Evolutionary conservation across 495 filamentous ascomycete genomes (phyloP).

Genomic region (Elasticomyces elasticus): DNA sequence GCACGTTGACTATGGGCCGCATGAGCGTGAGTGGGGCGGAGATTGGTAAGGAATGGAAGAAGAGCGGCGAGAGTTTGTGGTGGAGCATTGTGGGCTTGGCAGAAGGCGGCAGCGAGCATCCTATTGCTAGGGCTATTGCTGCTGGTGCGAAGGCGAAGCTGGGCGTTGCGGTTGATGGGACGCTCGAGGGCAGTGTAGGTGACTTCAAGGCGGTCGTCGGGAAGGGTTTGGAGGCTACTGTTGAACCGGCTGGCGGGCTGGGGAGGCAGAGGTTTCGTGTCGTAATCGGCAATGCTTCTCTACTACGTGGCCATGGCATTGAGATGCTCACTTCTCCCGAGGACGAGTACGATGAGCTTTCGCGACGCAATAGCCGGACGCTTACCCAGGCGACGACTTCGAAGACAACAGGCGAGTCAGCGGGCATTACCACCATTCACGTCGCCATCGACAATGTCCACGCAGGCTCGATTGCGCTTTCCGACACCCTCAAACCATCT

Average conservation of each 20-base stretch:
- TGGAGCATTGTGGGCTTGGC: constrained; percentile 89
- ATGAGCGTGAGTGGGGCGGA: constrained; percentile 76
- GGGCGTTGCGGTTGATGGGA: constrained; percentile 58
- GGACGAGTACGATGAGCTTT: constrained; percentile 18
- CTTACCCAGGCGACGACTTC: constrained; percentile 28
- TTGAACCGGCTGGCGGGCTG: constrained; percentile 60
- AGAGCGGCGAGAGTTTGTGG: constrained; percentile 68
- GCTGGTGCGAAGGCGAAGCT: constrained; percentile 62
- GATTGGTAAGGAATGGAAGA: constrained; percentile 58
- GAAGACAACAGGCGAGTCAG: constrained; percentile 10
- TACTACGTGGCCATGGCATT: constrained; percentile 59
- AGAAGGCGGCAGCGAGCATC: constrained; percentile 91
- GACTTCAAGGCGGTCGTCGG: constrained; percentile 80
- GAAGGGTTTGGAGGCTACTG: constrained; percentile 69
- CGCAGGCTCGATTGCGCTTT: constrained; percentile 69
- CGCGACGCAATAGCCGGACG: constrained; percentile 35
- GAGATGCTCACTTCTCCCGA: constrained; percentile 52
- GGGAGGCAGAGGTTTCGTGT: constrained; percentile 64
- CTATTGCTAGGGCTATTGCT: constrained; percentile 78
- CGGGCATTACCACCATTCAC: constrained; percentile 82
- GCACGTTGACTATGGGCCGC: constrained; percentile 85
- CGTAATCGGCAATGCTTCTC: constrained; percentile 70
- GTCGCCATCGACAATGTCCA: constrained; percentile 74
- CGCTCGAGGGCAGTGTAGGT: constrained; percentile 69
- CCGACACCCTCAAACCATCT: constrained; percentile 81